A percentile compares a stretch with the other conserved stretches of the same genome.
Conservation (phyloP, 2,329 filamentous ascomycete genomes). For the Verticillium isaacii region DNA sequence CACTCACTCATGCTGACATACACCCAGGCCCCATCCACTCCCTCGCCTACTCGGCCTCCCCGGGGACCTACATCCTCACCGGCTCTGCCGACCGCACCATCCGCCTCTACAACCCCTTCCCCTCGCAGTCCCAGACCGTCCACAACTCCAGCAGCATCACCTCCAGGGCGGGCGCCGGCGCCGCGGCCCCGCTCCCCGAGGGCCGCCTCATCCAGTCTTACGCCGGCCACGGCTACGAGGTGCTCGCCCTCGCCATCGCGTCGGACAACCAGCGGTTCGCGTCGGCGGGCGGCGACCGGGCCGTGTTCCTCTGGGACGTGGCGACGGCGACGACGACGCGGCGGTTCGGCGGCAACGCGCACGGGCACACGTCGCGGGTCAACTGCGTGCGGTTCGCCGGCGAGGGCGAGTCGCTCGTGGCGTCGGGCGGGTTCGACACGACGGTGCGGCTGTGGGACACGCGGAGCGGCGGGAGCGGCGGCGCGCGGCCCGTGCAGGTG, state of each 20-base stretch:
- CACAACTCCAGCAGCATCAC: conserved; percentile 20
- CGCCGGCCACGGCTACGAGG: conserved; percentile 84
- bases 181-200: conserved; percentile 29
- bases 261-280: conserved; percentile 79
- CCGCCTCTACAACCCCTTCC: conserved; percentile 76
- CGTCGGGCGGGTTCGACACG: conserved; percentile 70
- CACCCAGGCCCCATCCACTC: conserved; percentile 64
- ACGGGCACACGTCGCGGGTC: conserved; percentile 67
- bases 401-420: conserved; percentile 66
- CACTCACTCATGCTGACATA: background rate
- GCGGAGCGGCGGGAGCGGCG: conserved; percentile 30
- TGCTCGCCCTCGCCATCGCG: conserved; percentile 73
- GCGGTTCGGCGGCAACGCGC: conserved; percentile 58
- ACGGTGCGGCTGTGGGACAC: conserved; percentile 74
- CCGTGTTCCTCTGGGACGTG: conserved; percentile 94
- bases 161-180: conserved; percentile 29
- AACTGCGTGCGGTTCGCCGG: conserved; percentile 79
- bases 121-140: conserved; percentile 25
- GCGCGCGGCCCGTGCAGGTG: conserved; percentile 63
- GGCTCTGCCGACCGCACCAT: conserved; percentile 81
- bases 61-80: conserved; percentile 75
- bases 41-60: conserved; percentile 66
- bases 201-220: conserved; percentile 80
- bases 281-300: conserved; percentile 83
- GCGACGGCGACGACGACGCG: conserved; percentile 70